Base-by-base conservation (phyloP, 148 eudicot genomes). In the Rhododendron simsii region DNA sequence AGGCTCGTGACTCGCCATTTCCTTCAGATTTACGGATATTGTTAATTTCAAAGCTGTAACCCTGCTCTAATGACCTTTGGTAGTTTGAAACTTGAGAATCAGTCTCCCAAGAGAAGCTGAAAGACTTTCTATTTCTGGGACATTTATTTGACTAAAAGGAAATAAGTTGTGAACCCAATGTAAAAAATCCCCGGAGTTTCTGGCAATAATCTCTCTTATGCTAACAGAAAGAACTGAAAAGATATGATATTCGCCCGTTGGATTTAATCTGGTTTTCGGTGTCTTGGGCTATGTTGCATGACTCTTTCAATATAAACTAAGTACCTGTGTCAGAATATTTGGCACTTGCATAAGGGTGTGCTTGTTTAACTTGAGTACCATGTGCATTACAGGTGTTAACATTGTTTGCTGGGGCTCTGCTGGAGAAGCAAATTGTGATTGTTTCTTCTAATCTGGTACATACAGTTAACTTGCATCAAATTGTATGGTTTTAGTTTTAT, bases 401-500 rank as follows among this genome's bases (percentile, higher is more conserved):
- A 88, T 82, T 97, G 91, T 91, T 97, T 87, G 92, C 96, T 21
- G 98, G 94, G 82, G 96, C 96, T 82, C 91, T 97, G 69, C 92
- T 97, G 90, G 99, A 97, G 90, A 97, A 95, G 90, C 98, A 97
- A 88, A 94, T 97, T 88, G 93, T 93, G 67, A 59, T 95, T 78
- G 92, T 94, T 87, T 97, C 96, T 87, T 93, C 99, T 53, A 97
- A 97, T 88, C 88, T 97, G 99, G 99, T 97, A 91, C 28, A 92
- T 86, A 35, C 63, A 47, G 44, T 51, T 84, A 78, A 14, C 47
- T 67, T 51, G 37, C 50, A 57, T 71, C 86, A 69, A 79, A 48
- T 83, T 88, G 85, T 81, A 48, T 81, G 65, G 13, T 85, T 59
- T 57, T 82, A 76, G 13, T 83, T 50, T 57, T 79, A 81, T 59